Evolutionary conservation across 768 basidiomycete species (phyloP), one percentile per base, ranked within the genome.

Genomic region (Paxillus involutus): DNA sequence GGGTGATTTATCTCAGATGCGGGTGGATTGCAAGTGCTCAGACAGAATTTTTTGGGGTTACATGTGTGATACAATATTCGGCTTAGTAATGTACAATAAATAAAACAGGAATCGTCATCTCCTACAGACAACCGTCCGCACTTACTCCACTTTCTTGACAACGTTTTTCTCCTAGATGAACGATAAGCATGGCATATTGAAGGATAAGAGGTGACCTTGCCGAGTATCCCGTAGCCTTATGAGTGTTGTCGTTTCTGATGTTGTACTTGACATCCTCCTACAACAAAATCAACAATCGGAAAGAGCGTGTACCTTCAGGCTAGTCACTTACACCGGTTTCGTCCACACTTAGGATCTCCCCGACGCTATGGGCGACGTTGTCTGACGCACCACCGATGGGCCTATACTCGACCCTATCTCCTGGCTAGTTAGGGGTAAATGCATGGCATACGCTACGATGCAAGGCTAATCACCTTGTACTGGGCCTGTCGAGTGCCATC

Each of bases 161-260:
- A 76, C 70, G 54, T 76, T 76, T 66, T 65, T 76, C 52, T 65
- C 62, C 75, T 76, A 41, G 1, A 46, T 3, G 11, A 37, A 16
- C 2, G 16, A 1, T 24, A n/a, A 2, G 4, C 30, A 11, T 48
- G 13, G 17, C 7, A 12, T 7, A 4, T 19, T 12, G 21, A 5
- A 7, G 21, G 6, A 32, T 1, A 3, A 29, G 11, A 47, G 6
- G 2, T 2, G 12, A 3, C 43, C 62, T 49, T 35, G 72, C 77
- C 26, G 26, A 65, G 67, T 69, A 50, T 78, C 41, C 67, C 1
- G 75, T 76, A 8, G 45, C 62, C 63, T 77, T 79, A 6, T 71
- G 68, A 5, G 75, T 79, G n/a, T 75, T 74, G 46, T 72, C 68
- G 44, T 78, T 78, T 64, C 67, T 73, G 65, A 77, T 78, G 4